phyloP scores from a whole-genome alignment of 768 basidiomycete genomes.

The Coprinopsis strossmayeri region DNA sequence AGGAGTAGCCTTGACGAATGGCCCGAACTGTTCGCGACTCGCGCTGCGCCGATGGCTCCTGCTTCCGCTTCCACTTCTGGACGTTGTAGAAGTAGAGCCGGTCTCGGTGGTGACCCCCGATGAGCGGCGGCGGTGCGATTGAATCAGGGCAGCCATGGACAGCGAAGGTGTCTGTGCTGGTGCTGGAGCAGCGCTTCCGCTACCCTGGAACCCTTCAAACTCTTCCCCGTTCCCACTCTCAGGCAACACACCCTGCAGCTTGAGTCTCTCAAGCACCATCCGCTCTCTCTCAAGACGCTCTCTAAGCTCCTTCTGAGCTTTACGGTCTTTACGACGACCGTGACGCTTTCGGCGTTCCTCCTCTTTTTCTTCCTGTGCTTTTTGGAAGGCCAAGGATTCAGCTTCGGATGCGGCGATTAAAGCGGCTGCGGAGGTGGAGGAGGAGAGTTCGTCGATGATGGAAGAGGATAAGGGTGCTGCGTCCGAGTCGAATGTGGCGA shows the following conservation, averaged over 20 bases:
- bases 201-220: constrained; percentile 6
- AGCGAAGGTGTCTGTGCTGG: too few relatives aligned
- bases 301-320: constrained; percentile 30
- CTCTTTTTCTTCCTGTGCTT: constrained; percentile 35
- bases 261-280: constrained; percentile 7
- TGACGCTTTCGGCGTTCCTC: constrained; percentile 31
- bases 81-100: constrained; percentile 2
- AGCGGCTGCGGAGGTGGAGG: constrained; percentile 24
- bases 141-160: too few relatives aligned
- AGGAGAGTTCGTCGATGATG: constrained; percentile 46
- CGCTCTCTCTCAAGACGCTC: constrained; percentile 25
- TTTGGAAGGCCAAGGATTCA: constrained; percentile 31
- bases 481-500: constrained; percentile 58
- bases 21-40: background rate
- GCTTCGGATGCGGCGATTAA: constrained; percentile 21
- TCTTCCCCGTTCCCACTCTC: constrained; percentile 10
- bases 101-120: too few relatives aligned
- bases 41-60: too few relatives aligned
- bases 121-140: too few relatives aligned
- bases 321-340: constrained; percentile 38
- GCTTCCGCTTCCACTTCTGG: constrained; percentile 14
- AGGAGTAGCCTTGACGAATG: constrained; percentile 4
- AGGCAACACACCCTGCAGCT: constrained; percentile 15
- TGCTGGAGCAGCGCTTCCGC: background rate
- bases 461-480: constrained; percentile 58